Evolutionary conservation across 495 filamentous ascomycete species (phyloP), one percentile per base, ranked within the genome.

Genomic region (Penicillium cinerascens): DNA sequence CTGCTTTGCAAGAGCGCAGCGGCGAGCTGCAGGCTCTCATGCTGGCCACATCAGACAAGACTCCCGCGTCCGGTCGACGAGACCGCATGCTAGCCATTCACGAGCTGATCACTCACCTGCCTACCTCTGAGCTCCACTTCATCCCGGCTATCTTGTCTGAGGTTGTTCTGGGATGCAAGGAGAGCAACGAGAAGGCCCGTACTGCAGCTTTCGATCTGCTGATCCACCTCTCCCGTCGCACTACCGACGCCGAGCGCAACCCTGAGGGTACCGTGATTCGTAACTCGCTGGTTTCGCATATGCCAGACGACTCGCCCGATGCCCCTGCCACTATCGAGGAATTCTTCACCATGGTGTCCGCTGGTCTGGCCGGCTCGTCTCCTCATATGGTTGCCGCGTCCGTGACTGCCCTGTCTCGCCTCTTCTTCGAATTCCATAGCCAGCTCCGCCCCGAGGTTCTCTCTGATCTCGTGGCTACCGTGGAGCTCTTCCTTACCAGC

Each of bases 261-360:
- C 73, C 75, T 0, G 59, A 78, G 11, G 95, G 92, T 11, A 86
- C 87, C 22, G 75, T 77, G 37, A 89, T 98, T 51, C 77, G 88
- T 48, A 93, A 92, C 66, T 86, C 84, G 46, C 87, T 89, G 59
- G 89, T 97, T 4, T 79, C 88, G 0, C 81, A 92, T 65, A 92
- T 97, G 88, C 79, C 87, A 4, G 72, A 82, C 29, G 80, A 92
- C 65, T 84, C 91, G 2, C 87, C 90, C n/a, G 71, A 80, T 47
- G 90, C 85, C 2, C 65, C 78, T 13, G 92, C 92, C 6, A 87
- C 78, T 13, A 78, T 97, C 23, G 92, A 97, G 59, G 93, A 97
- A 66, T 97, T 95, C 69, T 89, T 97, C 79, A 96, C 91, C 37
- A 98, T 98, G 92, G 86, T 98, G 27, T 92, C 88, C 42, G 95